Base-by-base conservation (phyloP, 306 rosid genomes). In the Argentina anserina region DNA sequence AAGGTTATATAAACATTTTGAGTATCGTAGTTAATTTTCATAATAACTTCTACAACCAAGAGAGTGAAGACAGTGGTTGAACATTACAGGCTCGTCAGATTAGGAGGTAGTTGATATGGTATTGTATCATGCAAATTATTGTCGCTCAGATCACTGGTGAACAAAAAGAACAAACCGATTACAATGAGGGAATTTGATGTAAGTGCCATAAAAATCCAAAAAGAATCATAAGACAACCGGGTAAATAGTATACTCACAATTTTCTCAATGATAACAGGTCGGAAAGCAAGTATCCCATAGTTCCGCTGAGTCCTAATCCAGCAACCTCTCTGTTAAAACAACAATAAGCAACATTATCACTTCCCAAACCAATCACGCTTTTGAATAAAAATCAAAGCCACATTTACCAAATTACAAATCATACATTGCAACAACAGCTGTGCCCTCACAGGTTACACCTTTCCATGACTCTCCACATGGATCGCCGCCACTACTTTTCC, bases 101-200 rank as follows among this genome's bases (percentile, higher is more conserved):
- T 95, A 1, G 99, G 99, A 13, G 99, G 99, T 42, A 95, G 75
- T 73, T 91, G 97, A 66, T 95, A 95, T 4, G 99, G 97, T 77
- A 95, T 66, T 21, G 82, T 55, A 40, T 90, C 99, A 11, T 90
- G 97, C 75, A 95, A 87, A 78, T 65, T 77, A 87, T 95, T 95
- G 83, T 82, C 81, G 65, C 97, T 95, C 66, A 95, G 63, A 82
- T 95, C 97, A 62, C 99, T 88, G 53, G 64, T 67, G 60, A 72
- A 64, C 75, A 78, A 59, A 18, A 41, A 73, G 21, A 69, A 60
- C 60, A 37, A 65, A 41, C 17, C 26, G 33, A 69, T 63, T 13
- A 61, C 25, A 70, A 74, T 29, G 59, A 50, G 6, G 69, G 43
- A 82, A 31, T 55, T 65, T 29, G 34, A 53, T n/a, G 23, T 28